Evolutionary conservation across 805 yeast species (phyloP).

Genomic region (Ogataea populi-albae): DNA sequence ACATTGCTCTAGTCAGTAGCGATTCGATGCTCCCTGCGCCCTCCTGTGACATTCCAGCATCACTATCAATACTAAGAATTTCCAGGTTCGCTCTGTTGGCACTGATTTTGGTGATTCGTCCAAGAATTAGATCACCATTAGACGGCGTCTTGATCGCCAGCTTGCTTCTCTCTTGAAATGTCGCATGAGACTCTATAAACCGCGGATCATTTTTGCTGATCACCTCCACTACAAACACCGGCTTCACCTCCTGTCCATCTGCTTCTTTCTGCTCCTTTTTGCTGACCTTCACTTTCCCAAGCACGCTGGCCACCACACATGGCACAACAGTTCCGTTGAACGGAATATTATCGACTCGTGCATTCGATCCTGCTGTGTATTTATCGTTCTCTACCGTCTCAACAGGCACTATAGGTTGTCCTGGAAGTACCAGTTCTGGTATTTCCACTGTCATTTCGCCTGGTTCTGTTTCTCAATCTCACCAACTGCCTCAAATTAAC

Average conservation of each 20-base stretch:
- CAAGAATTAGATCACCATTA: conserved; percentile 81
- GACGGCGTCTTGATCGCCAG: conserved; percentile 57
- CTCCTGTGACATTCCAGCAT: conserved; percentile 47
- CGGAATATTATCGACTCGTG: conserved; percentile 47
- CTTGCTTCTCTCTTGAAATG: conserved; percentile 9
- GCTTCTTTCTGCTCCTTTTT: conserved; percentile 22
- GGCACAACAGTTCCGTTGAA: conserved; percentile 38
- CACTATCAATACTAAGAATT: conserved; percentile 44
- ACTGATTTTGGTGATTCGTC: conserved; percentile 65
- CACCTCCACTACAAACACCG: conserved; percentile 18
- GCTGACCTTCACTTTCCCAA: conserved; percentile 53
- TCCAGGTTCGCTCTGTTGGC: conserved; percentile 75
- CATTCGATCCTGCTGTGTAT: conserved; percentile 65
- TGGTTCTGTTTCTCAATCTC: too few species aligned
- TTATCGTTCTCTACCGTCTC: conserved; percentile 34
- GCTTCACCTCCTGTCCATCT: conserved; percentile 12
- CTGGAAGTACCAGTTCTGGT: conserved; percentile 66
- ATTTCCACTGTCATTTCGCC: conserved; percentile 20
- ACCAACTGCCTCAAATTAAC: too few species aligned
- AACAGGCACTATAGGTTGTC: conserved; percentile 70
- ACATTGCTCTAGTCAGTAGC: conserved; percentile 36
- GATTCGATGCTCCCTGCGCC: conserved; percentile 12
- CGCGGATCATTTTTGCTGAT: conserved; percentile 24
- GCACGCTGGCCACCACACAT: conserved; percentile 51
- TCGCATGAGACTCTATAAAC: neutral